Base-by-base conservation (phyloP, 1,284 basidiomycete genomes). In the Blastosporella zonata region DNA sequence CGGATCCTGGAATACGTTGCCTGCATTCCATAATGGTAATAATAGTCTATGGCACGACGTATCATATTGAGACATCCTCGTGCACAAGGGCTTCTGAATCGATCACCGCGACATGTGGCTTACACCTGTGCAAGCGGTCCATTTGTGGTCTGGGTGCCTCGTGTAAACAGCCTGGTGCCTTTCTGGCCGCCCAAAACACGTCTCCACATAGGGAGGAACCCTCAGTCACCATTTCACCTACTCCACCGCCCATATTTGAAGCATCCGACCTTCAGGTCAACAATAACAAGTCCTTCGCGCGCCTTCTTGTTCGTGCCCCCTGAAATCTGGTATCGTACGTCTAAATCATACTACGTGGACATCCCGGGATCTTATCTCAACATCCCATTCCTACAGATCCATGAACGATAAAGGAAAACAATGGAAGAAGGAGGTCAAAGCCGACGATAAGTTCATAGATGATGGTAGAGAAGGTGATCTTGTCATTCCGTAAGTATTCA, bases 351-450 rank as follows among this genome's bases (percentile, higher is more conserved):
- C 8, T 5, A 6, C 17, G 10, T 7, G 5, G n/a, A 39, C 13
- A 21, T n/a, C n/a, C 28, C 28, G 12, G 9, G 25, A 6, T 6
- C 25, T 27, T 6, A 9, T 27, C 25, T 6, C 9, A 27, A 27
- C 25, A 5, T 27, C 5, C 25, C 25, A 6, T 27, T 33, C 12
- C 9, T 13, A 9, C 6, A 31, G 8, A 21, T 28, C 10, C 12
- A 13, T 22, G 23, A 6, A 33, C 27, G 21, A 17, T 15, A 33
- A 44, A 12, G 29, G n/a, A 44, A 23, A 34, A 6, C 29, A 37
- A 22, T 50, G 43, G 48, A 43, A 50, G 37, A 50, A 45, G 22
- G 52, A 53, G 41, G 27, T 46, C 37, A 53, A 44, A 23, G 17
- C 23, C 2, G 44, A 36, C 12, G 44, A 50, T 18, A 17, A 13